Percentiles rank a stretch among this genome's conserved stretches.
These are phyloP conservation scores for Thraustochytrium sp. DNA, from an alignment of 352 stramenopile species.

Conservation along the genomic window DNA sequence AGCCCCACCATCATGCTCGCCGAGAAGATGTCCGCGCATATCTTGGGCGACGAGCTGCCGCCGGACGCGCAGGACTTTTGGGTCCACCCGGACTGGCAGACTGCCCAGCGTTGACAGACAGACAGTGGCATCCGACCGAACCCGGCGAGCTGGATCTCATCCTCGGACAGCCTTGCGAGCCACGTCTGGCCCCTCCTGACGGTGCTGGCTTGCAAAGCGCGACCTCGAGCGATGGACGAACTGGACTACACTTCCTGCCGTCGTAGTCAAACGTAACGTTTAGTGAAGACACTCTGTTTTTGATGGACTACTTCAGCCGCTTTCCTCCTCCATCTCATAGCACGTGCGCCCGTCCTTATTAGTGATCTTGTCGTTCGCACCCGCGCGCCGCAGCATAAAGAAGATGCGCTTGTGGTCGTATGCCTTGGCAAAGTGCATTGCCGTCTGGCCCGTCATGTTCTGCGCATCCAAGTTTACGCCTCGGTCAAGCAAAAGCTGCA, in stretches of 20 bases:
- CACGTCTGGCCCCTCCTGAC: no score
- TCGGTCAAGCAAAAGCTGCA: constrained; percentile 81
- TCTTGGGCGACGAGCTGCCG: constrained; percentile 52
- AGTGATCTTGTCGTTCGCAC: constrained; percentile 6
- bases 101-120: constrained; percentile 16
- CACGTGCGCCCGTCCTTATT: neutral
- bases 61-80: neutral
- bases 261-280: no score
- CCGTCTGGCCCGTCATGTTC: constrained; percentile 84
- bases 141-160: no score
- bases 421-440: constrained; percentile 83
- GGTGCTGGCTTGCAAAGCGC: no score
- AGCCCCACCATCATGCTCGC: constrained; percentile 83
- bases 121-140: no score
- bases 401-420: constrained; percentile 61
- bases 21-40: constrained; percentile 86
- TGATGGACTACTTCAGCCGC: no score
- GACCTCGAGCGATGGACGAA: no score
- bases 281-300: no score
- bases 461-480: constrained; percentile 82
- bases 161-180: no score
- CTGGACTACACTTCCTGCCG: no score
- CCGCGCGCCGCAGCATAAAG: constrained; percentile 30
- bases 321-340: constrained; percentile 10
- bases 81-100: constrained; percentile 17